Evolutionary conservation across 2,329 filamentous ascomycete species (phyloP).

Genomic region (Nannizzia gypsea): DNA sequence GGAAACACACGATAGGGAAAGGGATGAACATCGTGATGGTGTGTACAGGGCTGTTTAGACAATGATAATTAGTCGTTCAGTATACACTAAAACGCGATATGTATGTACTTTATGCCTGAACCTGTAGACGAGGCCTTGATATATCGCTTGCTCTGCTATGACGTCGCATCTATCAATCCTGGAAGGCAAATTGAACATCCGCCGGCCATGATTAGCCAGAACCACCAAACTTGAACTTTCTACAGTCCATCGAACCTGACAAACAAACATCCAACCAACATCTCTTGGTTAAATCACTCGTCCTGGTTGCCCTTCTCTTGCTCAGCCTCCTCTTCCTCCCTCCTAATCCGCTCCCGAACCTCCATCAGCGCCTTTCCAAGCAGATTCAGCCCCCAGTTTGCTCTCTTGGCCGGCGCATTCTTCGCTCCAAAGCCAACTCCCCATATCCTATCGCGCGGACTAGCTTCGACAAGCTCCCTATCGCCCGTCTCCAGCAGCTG

Average conservation of each 20-base stretch:
- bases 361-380: slow-evolving; percentile 26
- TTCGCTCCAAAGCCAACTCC: slow-evolving; percentile 25
- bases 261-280: not conserved
- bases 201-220: too few species aligned
- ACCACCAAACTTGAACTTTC: not conserved
- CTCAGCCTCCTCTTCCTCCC: slow-evolving; percentile 10
- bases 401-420: slow-evolving; percentile 20
- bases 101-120: not conserved
- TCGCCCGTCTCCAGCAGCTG: slow-evolving; percentile 22
- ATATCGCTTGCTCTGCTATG: not conserved
- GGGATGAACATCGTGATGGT: slow-evolving; percentile 32
- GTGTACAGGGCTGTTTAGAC: too few species aligned
- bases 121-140: not conserved
- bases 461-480: slow-evolving; percentile 25
- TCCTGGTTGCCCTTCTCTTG: too few species aligned
- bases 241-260: not conserved
- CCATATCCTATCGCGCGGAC: slow-evolving; percentile 27
- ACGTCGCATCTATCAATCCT: not conserved
- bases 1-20: slow-evolving; percentile 42
- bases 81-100: not conserved
- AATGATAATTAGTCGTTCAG: not conserved
- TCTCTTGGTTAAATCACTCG: too few species aligned
- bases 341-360: slow-evolving; percentile 20
- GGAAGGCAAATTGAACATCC: not conserved
- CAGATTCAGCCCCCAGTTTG: slow-evolving; percentile 24